These are phyloP conservation scores for Rhizopogon vulgaris DNA, from an alignment of 768 basidiomycete species.

Conservation along the genomic window DNA sequence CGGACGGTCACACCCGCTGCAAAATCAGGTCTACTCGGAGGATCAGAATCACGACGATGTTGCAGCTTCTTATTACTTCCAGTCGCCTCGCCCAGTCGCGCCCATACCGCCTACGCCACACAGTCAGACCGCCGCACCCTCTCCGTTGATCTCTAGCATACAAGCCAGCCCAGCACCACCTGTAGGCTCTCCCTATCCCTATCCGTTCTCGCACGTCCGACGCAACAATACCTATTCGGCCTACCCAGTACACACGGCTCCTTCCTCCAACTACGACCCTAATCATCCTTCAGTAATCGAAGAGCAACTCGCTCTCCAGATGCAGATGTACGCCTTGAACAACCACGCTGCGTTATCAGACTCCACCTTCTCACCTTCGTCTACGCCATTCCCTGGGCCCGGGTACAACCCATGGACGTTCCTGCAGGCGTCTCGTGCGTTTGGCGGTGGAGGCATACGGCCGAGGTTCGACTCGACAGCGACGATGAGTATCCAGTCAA, in stretches of 20 bases:
- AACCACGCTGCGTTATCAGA: conserved; percentile 61
- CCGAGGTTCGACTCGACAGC: conserved; percentile 29
- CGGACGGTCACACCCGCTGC: conserved; percentile 31
- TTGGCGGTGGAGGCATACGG: conserved; percentile 26
- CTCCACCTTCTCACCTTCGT: conserved; percentile 70
- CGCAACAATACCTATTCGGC: conserved; percentile 39
- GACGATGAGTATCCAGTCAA: conserved; percentile 48
- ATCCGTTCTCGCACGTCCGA: conserved; percentile 68
- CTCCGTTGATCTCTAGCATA: conserved; percentile 27
- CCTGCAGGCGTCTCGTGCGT: conserved; percentile 48
- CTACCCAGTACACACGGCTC: conserved; percentile 37
- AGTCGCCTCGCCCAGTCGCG: conserved; percentile 60
- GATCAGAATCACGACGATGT: conserved; percentile 63
- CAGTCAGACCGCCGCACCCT: conserved; percentile 66
- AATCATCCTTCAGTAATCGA: conserved; percentile 48
- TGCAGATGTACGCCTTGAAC: conserved; percentile 71
- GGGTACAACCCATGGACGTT: conserved; percentile 72
- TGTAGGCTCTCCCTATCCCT: conserved; percentile 74
- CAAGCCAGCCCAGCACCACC: conserved; percentile 48
- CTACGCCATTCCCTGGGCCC: conserved; percentile 64
- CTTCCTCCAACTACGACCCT: conserved; percentile 30
- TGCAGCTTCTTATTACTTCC: conserved; percentile 60
- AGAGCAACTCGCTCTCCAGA: conserved; percentile 68
- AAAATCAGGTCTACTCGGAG: conserved; percentile 41
- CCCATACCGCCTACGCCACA: conserved; percentile 79